A percentile compares a stretch with the other conserved stretches of the same genome.
phyloP scores from a whole-genome alignment of 148 eudicot species.

The Vaccinium myrtillus region DNA sequence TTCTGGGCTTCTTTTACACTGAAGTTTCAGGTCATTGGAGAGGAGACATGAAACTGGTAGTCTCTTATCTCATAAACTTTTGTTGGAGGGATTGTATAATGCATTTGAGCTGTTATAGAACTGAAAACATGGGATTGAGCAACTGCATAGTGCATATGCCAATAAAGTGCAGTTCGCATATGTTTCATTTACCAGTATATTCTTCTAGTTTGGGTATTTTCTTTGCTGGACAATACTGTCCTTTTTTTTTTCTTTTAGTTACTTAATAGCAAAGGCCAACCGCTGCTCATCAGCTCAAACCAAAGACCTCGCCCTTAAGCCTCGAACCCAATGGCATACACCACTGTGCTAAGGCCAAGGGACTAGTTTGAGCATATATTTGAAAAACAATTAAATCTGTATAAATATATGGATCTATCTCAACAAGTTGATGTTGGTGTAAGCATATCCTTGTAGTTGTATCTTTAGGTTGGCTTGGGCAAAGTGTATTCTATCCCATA shows the following conservation, averaged over 20 bases:
- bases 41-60: background rate
- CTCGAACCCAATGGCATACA: too few relatives aligned
- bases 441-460: background rate
- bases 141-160: background rate
- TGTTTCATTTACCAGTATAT: too few relatives aligned
- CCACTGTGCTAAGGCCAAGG: too few relatives aligned
- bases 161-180: background rate
- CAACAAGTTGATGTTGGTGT: background rate
- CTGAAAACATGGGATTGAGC: background rate
- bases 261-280: too few relatives aligned
- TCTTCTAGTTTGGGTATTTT: too few relatives aligned
- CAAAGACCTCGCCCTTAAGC: too few relatives aligned
- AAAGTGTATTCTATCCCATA: too few relatives aligned
- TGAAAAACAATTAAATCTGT: too few relatives aligned
- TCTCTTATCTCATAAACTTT: background rate
- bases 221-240: too few relatives aligned
- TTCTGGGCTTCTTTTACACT: background rate
- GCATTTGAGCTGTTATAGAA: background rate
- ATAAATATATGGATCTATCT: background rate
- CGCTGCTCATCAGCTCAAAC: too few relatives aligned
- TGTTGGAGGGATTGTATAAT: background rate
- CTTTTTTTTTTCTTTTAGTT: too few relatives aligned
- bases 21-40: slow-evolving; percentile 1
- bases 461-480: background rate
- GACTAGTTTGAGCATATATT: too few relatives aligned